Conservation (phyloP, 345 rosid species). For the Psidium guajava region DNA sequence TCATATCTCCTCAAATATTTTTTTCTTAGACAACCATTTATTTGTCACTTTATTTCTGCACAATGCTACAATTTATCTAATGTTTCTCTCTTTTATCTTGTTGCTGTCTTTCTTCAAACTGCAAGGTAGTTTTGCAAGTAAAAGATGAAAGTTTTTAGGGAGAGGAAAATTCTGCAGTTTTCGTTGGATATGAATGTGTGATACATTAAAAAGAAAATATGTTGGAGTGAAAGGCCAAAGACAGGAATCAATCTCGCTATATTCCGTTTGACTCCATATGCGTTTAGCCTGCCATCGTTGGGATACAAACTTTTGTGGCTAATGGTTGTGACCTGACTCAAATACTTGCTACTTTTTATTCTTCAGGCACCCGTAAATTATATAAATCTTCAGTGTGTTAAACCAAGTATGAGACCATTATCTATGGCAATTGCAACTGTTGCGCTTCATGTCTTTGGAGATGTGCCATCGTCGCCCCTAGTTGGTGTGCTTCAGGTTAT, state of each 20-base stretch:
- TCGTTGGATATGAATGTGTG: not conserved
- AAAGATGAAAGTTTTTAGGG: not conserved
- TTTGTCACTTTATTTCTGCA: not conserved
- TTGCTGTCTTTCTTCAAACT: not conserved
- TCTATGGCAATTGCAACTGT: constrained; percentile 58
- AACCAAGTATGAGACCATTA: constrained; percentile 45
- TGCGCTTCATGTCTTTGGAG: constrained; percentile 48
- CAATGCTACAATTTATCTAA: not conserved
- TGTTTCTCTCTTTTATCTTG: not conserved
- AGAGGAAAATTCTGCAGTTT: not conserved
- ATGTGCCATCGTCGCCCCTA: constrained; percentile 59
- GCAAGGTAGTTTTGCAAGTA: not conserved
- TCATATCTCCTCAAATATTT: not conserved
- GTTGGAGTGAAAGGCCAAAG: not conserved
- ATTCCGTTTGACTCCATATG: not conserved
- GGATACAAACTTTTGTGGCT: not conserved
- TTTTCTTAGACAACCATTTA: not conserved
- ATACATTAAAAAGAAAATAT: not conserved
- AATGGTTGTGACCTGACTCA: not conserved
- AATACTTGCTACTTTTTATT: not conserved
- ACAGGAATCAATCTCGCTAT: not conserved
- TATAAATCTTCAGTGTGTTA: constrained; percentile 43
- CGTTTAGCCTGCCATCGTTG: not conserved
- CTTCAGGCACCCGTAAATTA: constrained; percentile 52
- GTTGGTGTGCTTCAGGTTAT: constrained; percentile 46